Evolutionary conservation across 805 yeast species (phyloP), one percentile per base, ranked within the genome.

Genomic region (Nakazawaea laoshanensis): DNA sequence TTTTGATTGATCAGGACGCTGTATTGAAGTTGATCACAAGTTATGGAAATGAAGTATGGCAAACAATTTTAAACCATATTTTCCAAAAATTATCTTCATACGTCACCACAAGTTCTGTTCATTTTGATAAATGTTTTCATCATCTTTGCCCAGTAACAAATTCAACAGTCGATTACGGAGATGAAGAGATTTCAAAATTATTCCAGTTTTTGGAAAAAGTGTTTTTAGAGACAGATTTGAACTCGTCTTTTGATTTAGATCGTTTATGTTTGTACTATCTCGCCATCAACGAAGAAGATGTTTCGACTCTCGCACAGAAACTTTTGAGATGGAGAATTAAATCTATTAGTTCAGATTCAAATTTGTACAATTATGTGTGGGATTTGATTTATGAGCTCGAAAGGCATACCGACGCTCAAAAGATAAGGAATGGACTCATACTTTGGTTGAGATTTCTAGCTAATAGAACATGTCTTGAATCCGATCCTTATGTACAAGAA

Each of bases 401-500:
- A 29, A 40, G 41, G 3, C 51, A 68, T 0, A 30, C 33, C 24
- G 44, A 37, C 20, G 38, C 37, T 42, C 50, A 45, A 8, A 41
- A 45, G 12, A 47, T 51, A 13, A 57, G 65, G 7, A 65, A 64
- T 42, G 74, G 70, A 0, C 67, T 61, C 35, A 56, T 71, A 7
- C 57, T 77, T 15, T 71, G 84, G 74, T 49, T 80, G 25, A 62
- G 85, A 35, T 64, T 64, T 36, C 54, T 79, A 30, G 52, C 57
- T 21, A 42, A 45, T 10, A 30, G 11, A 39, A 44, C 25, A 9
- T 17, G 41, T 20, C 40, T 39, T 10, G 32, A 24, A 4, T 29
- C 18, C 13, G 37, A 42, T 22, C 17, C 9, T 1, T 37, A 40
- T 5, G 61, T 54, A 29, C 68, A 65, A 33, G 19, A 26, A 10